These are phyloP conservation scores for Rosa chinensis DNA, from an alignment of 306 rosid species.

Conservation along the genomic window DNA sequence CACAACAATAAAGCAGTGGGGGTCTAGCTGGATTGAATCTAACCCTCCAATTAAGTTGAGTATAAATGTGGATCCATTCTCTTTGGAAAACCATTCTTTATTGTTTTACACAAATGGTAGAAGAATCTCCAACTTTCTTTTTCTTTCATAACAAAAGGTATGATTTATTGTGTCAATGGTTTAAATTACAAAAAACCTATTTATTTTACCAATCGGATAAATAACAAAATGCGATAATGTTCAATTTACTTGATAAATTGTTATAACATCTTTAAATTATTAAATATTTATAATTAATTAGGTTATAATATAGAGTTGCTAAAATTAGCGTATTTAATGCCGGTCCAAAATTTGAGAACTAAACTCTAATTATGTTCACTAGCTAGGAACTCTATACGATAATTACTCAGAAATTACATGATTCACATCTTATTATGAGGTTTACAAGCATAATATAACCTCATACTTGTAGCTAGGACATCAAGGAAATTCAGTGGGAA, in stretches of 20 bases:
- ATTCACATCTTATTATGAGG: neutral
- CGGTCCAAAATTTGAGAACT: no score
- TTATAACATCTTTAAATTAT: no score
- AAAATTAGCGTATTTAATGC: no score
- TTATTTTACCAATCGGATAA: no score
- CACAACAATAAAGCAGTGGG: conserved; percentile 18
- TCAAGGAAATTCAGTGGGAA: neutral
- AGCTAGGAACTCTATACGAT: neutral
- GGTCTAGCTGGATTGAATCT: conserved; percentile 19
- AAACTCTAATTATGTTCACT: no score
- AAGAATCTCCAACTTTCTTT: conserved; percentile 18
- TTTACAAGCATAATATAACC: neutral
- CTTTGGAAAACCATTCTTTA: neutral
- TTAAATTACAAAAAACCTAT: no score
- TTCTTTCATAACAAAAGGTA: neutral
- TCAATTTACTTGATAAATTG: no score
- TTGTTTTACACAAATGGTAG: conserved; percentile 4
- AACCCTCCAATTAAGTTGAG: conserved; percentile 5
- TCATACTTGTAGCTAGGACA: neutral
- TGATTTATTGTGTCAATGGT: neutral
- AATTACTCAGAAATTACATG: neutral
- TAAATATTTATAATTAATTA: no score
- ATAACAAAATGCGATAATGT: no score
- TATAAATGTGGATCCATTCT: conserved; percentile 29
- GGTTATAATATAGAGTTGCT: no score